Evolutionary conservation across 257 asterid species (phyloP).

Genomic region (Petunia secreta): DNA sequence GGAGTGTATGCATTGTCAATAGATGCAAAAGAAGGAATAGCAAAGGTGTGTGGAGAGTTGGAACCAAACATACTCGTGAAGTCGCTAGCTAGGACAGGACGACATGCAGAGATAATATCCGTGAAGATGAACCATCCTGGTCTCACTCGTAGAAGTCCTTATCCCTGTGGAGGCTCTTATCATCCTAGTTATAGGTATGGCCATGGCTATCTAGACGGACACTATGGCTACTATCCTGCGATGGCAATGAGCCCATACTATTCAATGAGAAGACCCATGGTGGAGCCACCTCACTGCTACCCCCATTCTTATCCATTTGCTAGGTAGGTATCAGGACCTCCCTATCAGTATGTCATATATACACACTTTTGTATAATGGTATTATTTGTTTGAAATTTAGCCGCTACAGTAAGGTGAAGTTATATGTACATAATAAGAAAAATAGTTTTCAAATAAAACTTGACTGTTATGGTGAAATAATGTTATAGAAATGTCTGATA

Average conservation of each 20-base stretch:
- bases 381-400: too few species aligned
- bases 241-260: neutral
- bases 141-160: neutral
- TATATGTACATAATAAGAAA: too few species aligned
- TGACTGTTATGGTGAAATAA: too few species aligned
- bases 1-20: slow-evolving; percentile 31
- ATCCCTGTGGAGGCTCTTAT: neutral
- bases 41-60: slow-evolving; percentile 19
- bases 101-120: slow-evolving; percentile 24
- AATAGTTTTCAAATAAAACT: too few species aligned
- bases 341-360: too few species aligned
- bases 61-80: slow-evolving; percentile 27
- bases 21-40: slow-evolving; percentile 20
- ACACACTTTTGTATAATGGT: too few species aligned
- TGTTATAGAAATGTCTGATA: too few species aligned
- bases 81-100: slow-evolving; percentile 3
- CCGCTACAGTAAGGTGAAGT: too few species aligned
- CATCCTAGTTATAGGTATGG: neutral
- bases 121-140: neutral
- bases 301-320: neutral
- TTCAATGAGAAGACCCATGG: neutral
- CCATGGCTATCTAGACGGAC: neutral
- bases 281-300: neutral
- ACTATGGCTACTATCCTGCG: neutral
- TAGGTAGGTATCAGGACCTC: neutral